Evolutionary conservation across 2,329 filamentous ascomycete species (phyloP).

Genomic region (Dactylellina sp.): DNA sequence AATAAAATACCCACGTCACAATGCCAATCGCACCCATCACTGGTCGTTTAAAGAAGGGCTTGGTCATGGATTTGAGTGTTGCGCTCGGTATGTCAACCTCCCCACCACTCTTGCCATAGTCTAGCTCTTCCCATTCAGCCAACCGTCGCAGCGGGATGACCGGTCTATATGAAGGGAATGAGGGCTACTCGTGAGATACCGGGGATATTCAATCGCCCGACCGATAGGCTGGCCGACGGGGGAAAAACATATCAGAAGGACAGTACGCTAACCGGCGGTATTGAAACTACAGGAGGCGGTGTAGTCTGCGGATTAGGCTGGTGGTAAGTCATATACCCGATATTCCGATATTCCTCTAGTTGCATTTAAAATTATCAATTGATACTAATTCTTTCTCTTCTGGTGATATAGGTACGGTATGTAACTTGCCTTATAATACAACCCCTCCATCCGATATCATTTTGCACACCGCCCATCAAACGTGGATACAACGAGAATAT

Average conservation of each 20-base stretch:
- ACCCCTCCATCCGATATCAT: slow-evolving; percentile 4
- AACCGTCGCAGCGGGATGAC: no score
- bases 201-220: not conserved
- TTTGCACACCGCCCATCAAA: no score
- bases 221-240: no score
- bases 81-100: slow-evolving; percentile 70
- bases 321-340: slow-evolving; percentile 24
- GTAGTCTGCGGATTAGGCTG: slow-evolving; percentile 23
- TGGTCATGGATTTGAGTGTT: slow-evolving; percentile 76
- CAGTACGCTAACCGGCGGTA: no score
- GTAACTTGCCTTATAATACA: slow-evolving; percentile 10
- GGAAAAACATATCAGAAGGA: no score
- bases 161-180: no score
- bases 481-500: no score
- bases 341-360: not conserved
- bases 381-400: not conserved
- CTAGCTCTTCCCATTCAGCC: no score
- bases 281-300: slow-evolving; percentile 22
- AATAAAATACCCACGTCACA: no score
- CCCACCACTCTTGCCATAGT: not conserved
- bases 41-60: slow-evolving; percentile 71
- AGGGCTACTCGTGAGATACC: no score
- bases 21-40: slow-evolving; percentile 60
- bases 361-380: not conserved
- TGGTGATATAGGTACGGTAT: slow-evolving; percentile 28